A percentile compares a stretch with the other conserved stretches of the same genome.
Conservation (phyloP, 1,139 yeast species). For the Candida pseudocylindracea region DNA sequence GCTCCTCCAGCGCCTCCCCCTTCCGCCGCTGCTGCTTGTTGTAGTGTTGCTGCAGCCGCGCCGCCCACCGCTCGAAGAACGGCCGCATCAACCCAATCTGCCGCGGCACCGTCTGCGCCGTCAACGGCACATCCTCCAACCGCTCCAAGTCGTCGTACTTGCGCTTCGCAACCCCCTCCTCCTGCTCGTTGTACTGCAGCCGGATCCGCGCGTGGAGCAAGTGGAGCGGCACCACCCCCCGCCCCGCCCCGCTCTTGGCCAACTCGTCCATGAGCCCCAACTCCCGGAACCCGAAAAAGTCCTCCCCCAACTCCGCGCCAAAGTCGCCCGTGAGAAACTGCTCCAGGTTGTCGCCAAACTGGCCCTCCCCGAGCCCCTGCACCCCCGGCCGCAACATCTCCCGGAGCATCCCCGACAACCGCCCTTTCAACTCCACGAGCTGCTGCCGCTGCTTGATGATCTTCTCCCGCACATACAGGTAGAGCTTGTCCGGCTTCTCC, state of each 20-base stretch:
- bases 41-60: constrained; percentile 24
- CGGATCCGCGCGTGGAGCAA: constrained; percentile 60
- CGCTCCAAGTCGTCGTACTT: constrained; percentile 38
- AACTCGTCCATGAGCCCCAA: constrained; percentile 83
- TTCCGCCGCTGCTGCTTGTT: constrained; percentile 31
- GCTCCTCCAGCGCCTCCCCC: constrained; percentile 22
- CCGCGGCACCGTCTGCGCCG: constrained; percentile 24
- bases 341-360: constrained; percentile 78
- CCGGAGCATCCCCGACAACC: constrained; percentile 52
- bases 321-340: constrained; percentile 91
- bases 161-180: constrained; percentile 14
- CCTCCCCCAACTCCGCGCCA: constrained; percentile 81
- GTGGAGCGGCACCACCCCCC: constrained; percentile 47
- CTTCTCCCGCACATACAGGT: constrained; percentile 54
- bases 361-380: constrained; percentile 50
- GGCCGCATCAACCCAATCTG: constrained; percentile 41
- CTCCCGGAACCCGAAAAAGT: constrained; percentile 91
- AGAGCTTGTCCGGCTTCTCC: constrained; percentile 54
- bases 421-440: constrained; percentile 41
- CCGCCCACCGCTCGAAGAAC: constrained; percentile 27
- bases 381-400: constrained; percentile 72
- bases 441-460: constrained; percentile 48
- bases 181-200: constrained; percentile 19
- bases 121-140: constrained; percentile 19
- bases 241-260: constrained; percentile 24